Percentiles rank a stretch among this genome's conserved stretches.
Conservation (phyloP, 208 protist genomes). For the Perkinsela sp. region DNA sequence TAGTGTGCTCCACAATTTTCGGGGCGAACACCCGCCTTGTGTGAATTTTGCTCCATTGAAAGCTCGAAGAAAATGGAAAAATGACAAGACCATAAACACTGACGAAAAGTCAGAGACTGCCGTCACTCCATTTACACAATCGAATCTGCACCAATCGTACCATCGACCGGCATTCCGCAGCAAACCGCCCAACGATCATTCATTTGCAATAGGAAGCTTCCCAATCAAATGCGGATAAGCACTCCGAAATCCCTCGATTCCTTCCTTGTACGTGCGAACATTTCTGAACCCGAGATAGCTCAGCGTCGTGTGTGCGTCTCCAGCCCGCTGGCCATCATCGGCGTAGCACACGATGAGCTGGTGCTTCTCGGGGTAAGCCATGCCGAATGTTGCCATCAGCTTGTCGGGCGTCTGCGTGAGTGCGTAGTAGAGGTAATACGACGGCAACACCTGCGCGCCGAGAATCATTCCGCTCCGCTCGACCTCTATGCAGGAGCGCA, state of each 20-base stretch:
- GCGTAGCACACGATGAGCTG: neutral
- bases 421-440: neutral
- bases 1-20: no score
- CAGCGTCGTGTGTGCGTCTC: neutral
- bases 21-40: no score
- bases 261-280: neutral
- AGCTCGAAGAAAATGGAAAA: no score
- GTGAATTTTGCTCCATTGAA: no score
- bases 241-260: neutral
- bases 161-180: no score
- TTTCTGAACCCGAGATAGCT: neutral
- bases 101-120: no score
- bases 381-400: neutral
- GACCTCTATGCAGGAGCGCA: neutral
- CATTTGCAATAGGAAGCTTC: neutral
- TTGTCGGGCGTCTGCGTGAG: neutral
- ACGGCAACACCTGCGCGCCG: neutral
- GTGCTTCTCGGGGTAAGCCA: neutral
- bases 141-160: no score
- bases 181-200: no score
- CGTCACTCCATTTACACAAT: no score
- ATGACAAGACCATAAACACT: no score
- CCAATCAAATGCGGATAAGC: neutral
- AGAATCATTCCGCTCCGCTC: neutral
- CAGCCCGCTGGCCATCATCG: neutral